Conservation (phyloP, 495 filamentous ascomycete species). For the Annulohypoxylon maeteangense region DNA sequence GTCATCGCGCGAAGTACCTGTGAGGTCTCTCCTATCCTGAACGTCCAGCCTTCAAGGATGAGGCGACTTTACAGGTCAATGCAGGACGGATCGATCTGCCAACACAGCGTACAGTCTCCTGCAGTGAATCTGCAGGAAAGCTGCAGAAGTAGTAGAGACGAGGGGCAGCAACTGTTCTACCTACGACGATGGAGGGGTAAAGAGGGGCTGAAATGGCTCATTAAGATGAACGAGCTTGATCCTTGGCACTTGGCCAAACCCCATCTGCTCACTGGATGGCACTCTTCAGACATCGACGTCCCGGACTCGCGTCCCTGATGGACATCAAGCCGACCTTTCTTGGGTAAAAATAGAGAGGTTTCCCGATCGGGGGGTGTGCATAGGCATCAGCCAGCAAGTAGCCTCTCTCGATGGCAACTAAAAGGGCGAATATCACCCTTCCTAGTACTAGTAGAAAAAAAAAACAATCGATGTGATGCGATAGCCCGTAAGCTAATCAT, state of each 20-base stretch:
- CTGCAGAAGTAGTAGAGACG: slow-evolving; percentile 45
- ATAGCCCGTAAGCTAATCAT: background rate
- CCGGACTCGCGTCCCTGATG: slow-evolving; percentile 11
- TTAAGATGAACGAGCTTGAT: slow-evolving; percentile 28
- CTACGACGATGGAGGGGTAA: slow-evolving; percentile 49
- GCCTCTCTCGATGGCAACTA: slow-evolving; percentile 13
- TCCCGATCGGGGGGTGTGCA: slow-evolving; percentile 22
- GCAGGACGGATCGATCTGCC: slow-evolving; percentile 48
- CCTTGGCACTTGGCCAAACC: slow-evolving; percentile 34
- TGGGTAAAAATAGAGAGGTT: slow-evolving; percentile 40
- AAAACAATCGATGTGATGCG: background rate
- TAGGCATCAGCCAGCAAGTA: slow-evolving; percentile 14
- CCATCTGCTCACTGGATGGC: slow-evolving; percentile 28
- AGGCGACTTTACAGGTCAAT: slow-evolving; percentile 41
- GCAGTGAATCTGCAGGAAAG: slow-evolving; percentile 45
- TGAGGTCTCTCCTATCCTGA: background rate
- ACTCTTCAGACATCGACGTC: slow-evolving; percentile 21
- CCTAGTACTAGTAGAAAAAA: slow-evolving; percentile 6
- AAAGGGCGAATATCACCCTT: slow-evolving; percentile 16
- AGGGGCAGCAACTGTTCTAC: slow-evolving; percentile 42
- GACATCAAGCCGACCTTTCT: slow-evolving; percentile 5
- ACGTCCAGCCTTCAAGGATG: slow-evolving; percentile 25
- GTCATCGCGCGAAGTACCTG: slow-evolving; percentile 5
- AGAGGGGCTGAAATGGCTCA: slow-evolving; percentile 46
- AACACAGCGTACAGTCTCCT: slow-evolving; percentile 48